Conservation (phyloP, 2,329 filamentous ascomycete species). For the Paecilomyces sp. region DNA sequence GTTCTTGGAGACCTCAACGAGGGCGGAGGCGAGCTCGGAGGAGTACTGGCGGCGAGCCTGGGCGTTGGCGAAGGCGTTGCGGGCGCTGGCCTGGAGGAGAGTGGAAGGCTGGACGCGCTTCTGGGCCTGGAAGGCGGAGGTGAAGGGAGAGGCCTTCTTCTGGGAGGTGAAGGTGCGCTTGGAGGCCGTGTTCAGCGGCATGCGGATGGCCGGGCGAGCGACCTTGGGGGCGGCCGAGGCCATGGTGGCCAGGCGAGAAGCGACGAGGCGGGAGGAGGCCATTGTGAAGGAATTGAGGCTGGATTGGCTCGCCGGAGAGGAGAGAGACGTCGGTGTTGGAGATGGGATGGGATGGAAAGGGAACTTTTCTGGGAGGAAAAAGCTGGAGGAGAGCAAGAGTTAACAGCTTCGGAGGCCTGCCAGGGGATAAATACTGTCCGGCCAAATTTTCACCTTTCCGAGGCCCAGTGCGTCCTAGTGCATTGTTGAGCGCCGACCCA, state of each 20-base stretch:
- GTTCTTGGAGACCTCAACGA: slow-evolving; percentile 89
- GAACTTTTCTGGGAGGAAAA: slow-evolving; percentile 8
- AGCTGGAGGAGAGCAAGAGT: slow-evolving; percentile 20
- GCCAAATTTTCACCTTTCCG: slow-evolving; percentile 31
- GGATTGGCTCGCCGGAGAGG: slow-evolving; percentile 35
- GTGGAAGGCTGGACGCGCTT: slow-evolving; percentile 65
- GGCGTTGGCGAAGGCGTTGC: slow-evolving; percentile 52
- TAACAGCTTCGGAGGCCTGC: slow-evolving; percentile 13
- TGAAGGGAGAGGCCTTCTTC: slow-evolving; percentile 22
- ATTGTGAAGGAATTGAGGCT: slow-evolving; percentile 60
- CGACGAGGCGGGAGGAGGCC: slow-evolving; percentile 70
- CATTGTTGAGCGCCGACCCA: slow-evolving; percentile 20
- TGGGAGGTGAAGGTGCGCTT: slow-evolving; percentile 59
- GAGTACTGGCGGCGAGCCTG: slow-evolving; percentile 70
- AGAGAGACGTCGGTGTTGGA: slow-evolving; percentile 21
- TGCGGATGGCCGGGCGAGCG: slow-evolving; percentile 67
- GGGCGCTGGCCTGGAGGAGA: slow-evolving; percentile 60
- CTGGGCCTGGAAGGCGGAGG: slow-evolving; percentile 60
- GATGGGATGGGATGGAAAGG: slow-evolving; percentile 9
- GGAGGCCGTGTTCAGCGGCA: slow-evolving; percentile 56
- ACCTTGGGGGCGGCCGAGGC: slow-evolving; percentile 68
- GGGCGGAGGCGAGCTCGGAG: slow-evolving; percentile 75
- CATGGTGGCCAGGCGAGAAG: slow-evolving; percentile 66
- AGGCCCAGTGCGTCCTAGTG: slow-evolving; percentile 25
- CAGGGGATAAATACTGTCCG: slow-evolving; percentile 30